Percentiles rank a stretch among this genome's conserved stretches.
phyloP scores from a whole-genome alignment of 176 grass and related monocot species.

The Oropetium thomaeum region DNA sequence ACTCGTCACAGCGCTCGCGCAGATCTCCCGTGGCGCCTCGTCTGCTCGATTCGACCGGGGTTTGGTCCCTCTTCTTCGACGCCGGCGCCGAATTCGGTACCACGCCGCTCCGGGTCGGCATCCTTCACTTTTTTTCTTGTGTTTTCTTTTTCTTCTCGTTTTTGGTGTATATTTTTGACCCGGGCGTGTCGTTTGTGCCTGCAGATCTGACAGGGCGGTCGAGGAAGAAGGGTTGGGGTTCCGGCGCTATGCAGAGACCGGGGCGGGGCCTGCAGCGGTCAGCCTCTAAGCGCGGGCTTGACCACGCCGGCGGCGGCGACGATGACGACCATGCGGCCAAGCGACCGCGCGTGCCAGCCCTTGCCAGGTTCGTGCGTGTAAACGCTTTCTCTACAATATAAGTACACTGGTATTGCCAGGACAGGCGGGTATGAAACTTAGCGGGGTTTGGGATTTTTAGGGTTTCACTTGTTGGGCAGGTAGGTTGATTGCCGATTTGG shows the following conservation, averaged over 20 bases:
- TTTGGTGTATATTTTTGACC: neutral
- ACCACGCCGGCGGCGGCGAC: slow-evolving; percentile 23
- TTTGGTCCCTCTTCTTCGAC: neutral
- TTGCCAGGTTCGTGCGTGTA: slow-evolving; percentile 37
- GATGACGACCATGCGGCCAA: slow-evolving; percentile 53
- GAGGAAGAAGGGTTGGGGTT: slow-evolving; percentile 10
- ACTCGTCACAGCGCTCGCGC: neutral
- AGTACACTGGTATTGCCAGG: neutral
- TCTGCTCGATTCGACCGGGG: neutral
- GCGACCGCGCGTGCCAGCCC: slow-evolving; percentile 52
- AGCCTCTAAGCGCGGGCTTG: slow-evolving; percentile 51
- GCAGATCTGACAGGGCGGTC: slow-evolving; percentile 46
- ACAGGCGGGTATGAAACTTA: neutral
- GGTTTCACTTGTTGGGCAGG: neutral
- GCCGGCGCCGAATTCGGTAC: slow-evolving; percentile 9
- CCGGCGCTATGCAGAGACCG: slow-evolving; percentile 44
- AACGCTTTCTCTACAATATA: neutral
- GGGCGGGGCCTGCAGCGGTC: slow-evolving; percentile 43
- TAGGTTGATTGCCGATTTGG: slow-evolving; percentile 7
- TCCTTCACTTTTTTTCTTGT: neutral
- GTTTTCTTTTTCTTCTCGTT: neutral
- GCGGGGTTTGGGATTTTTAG: neutral
- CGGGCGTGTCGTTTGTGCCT: slow-evolving; percentile 12
- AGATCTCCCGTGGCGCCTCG: slow-evolving; percentile 2
- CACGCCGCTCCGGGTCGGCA: neutral